phyloP scores from a whole-genome alignment of 805 yeast genomes.

The Candida methanosorbosa region DNA sequence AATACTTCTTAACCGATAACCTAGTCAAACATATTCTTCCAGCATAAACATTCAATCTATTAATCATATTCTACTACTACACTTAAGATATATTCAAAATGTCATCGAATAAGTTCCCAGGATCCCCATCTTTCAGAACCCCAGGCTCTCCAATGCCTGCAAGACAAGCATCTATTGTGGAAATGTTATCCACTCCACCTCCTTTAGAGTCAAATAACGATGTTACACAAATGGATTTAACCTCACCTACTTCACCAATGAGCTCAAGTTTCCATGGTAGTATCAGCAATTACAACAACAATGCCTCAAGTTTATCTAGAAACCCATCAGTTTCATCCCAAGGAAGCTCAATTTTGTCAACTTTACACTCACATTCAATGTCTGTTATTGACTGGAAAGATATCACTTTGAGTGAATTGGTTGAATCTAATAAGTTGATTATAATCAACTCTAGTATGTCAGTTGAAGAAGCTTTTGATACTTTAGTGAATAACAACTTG shows the following conservation, averaged over 20 bases:
- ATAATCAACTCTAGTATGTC: slow-evolving; percentile 57
- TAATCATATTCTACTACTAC: too few species aligned
- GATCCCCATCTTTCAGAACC: slow-evolving; percentile 28
- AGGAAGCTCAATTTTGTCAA: slow-evolving; percentile 3
- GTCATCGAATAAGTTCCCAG: slow-evolving; percentile 23
- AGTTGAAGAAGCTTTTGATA: slow-evolving; percentile 85
- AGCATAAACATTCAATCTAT: too few species aligned
- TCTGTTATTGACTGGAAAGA: slow-evolving; percentile 58
- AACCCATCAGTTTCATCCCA: slow-evolving; percentile 27
- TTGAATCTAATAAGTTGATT: slow-evolving; percentile 71
- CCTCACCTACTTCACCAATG: slow-evolving; percentile 1
- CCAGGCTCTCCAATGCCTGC: slow-evolving; percentile 24
- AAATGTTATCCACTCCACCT: slow-evolving; percentile 69
- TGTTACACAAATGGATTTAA: slow-evolving; percentile 7
- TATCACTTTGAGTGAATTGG: slow-evolving; percentile 60
- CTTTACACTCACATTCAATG: slow-evolving; percentile 14
- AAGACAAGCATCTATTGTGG: slow-evolving; percentile 67
- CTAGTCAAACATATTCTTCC: too few species aligned
- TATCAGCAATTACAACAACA: too few species aligned
- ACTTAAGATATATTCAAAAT: too few species aligned
- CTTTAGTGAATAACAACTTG: slow-evolving; percentile 58
- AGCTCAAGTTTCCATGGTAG: background rate
- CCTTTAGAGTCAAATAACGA: slow-evolving; percentile 31
- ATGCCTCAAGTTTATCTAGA: slow-evolving; percentile 22
- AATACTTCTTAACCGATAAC: too few species aligned